phyloP scores from a whole-genome alignment of 2,329 filamentous ascomycete species.

The Cercospora sp. region DNA sequence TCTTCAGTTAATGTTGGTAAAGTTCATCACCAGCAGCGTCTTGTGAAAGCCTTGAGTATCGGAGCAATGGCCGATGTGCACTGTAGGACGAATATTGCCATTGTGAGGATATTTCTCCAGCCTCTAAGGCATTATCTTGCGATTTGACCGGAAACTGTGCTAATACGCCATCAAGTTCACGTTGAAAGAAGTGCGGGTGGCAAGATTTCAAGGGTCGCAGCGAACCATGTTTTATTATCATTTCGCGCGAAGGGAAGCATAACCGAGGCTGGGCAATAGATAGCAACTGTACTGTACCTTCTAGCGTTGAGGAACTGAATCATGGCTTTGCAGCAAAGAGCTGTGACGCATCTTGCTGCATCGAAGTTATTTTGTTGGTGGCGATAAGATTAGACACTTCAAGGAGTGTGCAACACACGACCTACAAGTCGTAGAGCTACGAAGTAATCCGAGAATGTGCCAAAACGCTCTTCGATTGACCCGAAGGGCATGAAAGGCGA shows the following conservation, averaged over 20 bases:
- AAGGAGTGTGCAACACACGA: neutral
- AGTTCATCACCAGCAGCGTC: neutral
- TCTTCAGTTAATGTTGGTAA: neutral
- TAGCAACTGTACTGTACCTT: neutral
- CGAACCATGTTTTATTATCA: neutral
- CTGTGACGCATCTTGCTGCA: neutral
- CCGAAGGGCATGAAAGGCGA: neutral
- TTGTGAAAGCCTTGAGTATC: neutral
- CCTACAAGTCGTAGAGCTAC: neutral
- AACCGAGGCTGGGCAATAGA: conserved; percentile 1
- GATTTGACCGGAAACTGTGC: neutral
- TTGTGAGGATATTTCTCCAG: neutral
- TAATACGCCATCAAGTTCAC: neutral
- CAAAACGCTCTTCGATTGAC: neutral
- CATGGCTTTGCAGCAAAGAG: neutral
- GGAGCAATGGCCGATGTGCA: neutral
- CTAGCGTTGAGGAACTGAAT: neutral
- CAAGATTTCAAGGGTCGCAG: neutral
- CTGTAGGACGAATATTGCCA: neutral
- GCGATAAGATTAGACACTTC: neutral
- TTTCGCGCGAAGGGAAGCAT: conserved; percentile 5
- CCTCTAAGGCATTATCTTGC: neutral
- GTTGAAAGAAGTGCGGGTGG: neutral
- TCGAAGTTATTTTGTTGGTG: neutral
- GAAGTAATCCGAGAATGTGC: neutral